Base-by-base conservation (phyloP, 1,284 basidiomycete species). In the Heterobasidion irregulare region DNA sequence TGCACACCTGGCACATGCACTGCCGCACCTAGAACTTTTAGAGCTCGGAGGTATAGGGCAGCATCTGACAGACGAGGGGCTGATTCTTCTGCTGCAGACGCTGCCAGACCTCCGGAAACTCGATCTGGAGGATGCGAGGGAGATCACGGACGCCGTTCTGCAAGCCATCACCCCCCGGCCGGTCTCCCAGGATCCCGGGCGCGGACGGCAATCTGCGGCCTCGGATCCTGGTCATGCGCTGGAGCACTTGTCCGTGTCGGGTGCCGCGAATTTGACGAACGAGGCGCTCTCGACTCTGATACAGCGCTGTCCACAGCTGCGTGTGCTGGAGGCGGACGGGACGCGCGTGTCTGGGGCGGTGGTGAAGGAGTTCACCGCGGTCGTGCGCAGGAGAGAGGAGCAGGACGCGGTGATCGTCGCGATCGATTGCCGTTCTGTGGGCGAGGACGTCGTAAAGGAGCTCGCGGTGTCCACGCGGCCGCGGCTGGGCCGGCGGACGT, bases 121-220 rank as follows among this genome's bases (percentile, higher is more conserved):
- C 47, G 95, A 98, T 66, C 71, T 98, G 35, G 95, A 97, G 66
- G 87, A 91, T 58, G 90, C 90, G 2, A 72, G 70, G 13, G 81
- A 86, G 26, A 82, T 96, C 53, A 86, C 81, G 1, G 92, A 97
- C 68, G 72, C 73, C 0, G 78, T 94, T 13, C 66, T 97, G 18
- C 70, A 73, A 13, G 75, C 75, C 1, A 70, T 96, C 47, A 91
- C 87, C 0, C 88, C 88, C 5, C 59, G 51, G 34, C 47, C 58
- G 45, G 18, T 56, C 12, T n/a, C 59, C 5, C 50, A 54, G 33
- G 49, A 60, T 10, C 50, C 49, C 55, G 56, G 26, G 50, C 54
- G 41, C 45, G 57, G 47, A 50, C 60, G 36, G 32, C 58, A 15
- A 56, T 51, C 36, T 61, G 60, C 43, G n/a, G 35, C 19, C 53